Base-by-base conservation (phyloP, 768 basidiomycete species). In the Krasilnikovozyma curviuscula region DNA sequence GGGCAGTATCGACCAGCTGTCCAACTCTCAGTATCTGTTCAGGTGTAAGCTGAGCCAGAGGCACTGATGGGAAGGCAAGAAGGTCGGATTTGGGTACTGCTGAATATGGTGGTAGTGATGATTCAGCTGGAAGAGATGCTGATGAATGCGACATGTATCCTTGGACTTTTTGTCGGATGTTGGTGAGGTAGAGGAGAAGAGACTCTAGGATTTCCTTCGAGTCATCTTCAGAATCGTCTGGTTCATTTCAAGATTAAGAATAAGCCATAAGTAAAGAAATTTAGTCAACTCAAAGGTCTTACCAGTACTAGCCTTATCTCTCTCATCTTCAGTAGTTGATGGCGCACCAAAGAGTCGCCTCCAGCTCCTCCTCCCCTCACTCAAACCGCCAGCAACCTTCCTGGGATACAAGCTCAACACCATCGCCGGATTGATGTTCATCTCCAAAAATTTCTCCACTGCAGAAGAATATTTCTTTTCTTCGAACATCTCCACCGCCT, bases 1-100 rank as follows among this genome's bases (percentile, higher is more conserved):
- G 66, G 8, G 83, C 89, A 1, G 93, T 95, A 58, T 97, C 85
- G 23, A 95, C 81, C 29, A 97, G 77, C 65, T 95, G 89, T 1
- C 88, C 86, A 48, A 80, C 83, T 18, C 83, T 73, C 31, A 89
- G 69, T 6, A 97, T 70, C 54, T 93, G 81, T 51, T 83, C 83
- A 3, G 88, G 79, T 0, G 76, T 79, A 19, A 95, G 68, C 3
- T 73, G 69, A 0, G 74, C 67, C 38, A 88, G 66, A 0, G 84
- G 78, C 0, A 75, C 70, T 51, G 82, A 78, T 0, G 91, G 89
- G 9, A 89, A 66, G 0, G 70, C 69, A 44, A 85, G 78, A 10
- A 97, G 73, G 33, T 89, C 80, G 7, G 76, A 72, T 0, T 58
- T 53, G 1, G 63, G 47, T 0, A 77, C 68, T 0, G 57, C 31